Evolutionary conservation across 257 asterid genomes (phyloP), one percentile per base, ranked within the genome.

Genomic region (Eucommia ulmoides): DNA sequence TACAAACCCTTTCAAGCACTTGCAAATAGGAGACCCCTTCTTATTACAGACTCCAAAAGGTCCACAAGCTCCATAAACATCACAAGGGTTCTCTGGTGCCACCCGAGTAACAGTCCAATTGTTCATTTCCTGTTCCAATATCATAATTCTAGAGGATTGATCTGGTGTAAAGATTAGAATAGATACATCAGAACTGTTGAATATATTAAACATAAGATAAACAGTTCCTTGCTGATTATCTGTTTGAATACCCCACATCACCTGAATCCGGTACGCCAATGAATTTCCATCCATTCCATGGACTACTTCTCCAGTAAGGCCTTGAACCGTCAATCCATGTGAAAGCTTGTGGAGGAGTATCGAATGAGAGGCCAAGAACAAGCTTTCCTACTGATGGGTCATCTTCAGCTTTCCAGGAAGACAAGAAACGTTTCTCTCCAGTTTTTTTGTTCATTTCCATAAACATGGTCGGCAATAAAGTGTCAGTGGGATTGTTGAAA

Each of bases 251-350:
- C 9, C 56, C 61, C 46, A 3, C 16, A n/a, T 50, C 17, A 1
- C n/a, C n/a, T 10, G 7, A 0, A 3, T 25, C 45, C 8, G 50
- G 53, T 8, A 59, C 7, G n/a, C 71, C 71, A 6, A 41, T 42
- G 47, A 65, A 65, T 44, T 47, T 50, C 71, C 62, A 3, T n/a
- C n/a, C n/a, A n/a, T n/a, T n/a, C n/a, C n/a, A n/a, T n/a, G n/a
- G n/a, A n/a, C n/a, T n/a, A n/a, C 57, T 51, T 65, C 71, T 65
- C 54, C 55, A 59, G 52, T 47, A 53, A 19, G 62, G 62, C 29
- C 22, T 25, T 4, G 52, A 41, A 58, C 53, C 52, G 24, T 42
- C n/a, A n/a, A n/a, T n/a, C 70, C 70, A 65, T 14, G 26, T 4
- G 42, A 52, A 46, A 23, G 19, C 25, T 26, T 65, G 70, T 18